These are phyloP conservation scores for Naganishia onofrii DNA, from an alignment of 768 basidiomycete genomes.

Conservation along the genomic window DNA sequence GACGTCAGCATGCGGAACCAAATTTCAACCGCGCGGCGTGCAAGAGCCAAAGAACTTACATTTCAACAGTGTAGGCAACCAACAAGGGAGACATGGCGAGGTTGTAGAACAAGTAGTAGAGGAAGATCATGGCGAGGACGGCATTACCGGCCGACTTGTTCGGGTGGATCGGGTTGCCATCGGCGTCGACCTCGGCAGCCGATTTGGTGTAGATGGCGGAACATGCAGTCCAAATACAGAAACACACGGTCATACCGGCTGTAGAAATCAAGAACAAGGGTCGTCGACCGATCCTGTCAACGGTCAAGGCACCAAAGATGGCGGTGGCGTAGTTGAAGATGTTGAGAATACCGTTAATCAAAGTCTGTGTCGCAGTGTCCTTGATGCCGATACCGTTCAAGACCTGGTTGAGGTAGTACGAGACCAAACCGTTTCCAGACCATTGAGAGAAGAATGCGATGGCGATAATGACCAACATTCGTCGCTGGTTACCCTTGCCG, in stretches of 20 bases:
- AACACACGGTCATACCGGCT: slow-evolving; percentile 24
- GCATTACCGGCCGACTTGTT: slow-evolving; percentile 55
- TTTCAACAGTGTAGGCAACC: slow-evolving; percentile 83
- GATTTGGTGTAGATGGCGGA: slow-evolving; percentile 23
- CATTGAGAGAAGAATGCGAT: slow-evolving; percentile 44
- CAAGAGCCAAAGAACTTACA: slow-evolving; percentile 44
- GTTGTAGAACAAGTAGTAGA: slow-evolving; percentile 76
- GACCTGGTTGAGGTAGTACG: slow-evolving; percentile 74
- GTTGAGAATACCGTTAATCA: slow-evolving; percentile 78
- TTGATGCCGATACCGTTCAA: slow-evolving; percentile 56
- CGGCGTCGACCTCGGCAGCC: not conserved
- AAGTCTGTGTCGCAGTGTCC: slow-evolving; percentile 57
- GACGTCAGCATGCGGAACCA: not conserved
- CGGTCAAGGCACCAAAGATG: slow-evolving; percentile 62
- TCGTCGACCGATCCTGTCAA: slow-evolving; percentile 68
- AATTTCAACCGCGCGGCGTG: not conserved
- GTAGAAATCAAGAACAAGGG: slow-evolving; percentile 57
- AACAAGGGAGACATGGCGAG: slow-evolving; percentile 82
- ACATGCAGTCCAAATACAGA: slow-evolving; percentile 24
- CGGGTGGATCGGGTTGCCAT: slow-evolving; percentile 11
- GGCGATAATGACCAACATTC: slow-evolving; percentile 66
- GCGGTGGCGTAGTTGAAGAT: slow-evolving; percentile 59
- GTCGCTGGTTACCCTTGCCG: slow-evolving; percentile 66
- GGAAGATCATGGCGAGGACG: slow-evolving; percentile 78
- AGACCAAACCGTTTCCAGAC: slow-evolving; percentile 57